phyloP scores from a whole-genome alignment of 1,284 basidiomycete species.

The Rhizoctonia solani region DNA sequence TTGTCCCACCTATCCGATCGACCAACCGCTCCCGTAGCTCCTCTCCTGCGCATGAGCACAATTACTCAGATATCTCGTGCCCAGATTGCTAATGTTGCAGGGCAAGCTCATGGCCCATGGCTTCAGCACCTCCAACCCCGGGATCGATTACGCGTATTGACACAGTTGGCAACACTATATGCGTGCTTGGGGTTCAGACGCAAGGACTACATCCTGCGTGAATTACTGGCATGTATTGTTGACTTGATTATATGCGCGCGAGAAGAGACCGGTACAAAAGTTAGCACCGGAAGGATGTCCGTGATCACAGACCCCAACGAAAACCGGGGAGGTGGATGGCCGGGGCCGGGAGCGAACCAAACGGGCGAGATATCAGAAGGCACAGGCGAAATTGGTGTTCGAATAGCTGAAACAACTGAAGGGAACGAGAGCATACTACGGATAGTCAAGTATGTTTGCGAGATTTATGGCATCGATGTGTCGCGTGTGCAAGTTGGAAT shows the following conservation, averaged over 20 bases:
- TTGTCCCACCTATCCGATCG: slow-evolving; percentile 20
- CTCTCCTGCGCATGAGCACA: slow-evolving; percentile 59
- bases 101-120: slow-evolving; percentile 82
- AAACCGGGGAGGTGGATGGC: slow-evolving; percentile 1
- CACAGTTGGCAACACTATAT: slow-evolving; percentile 73
- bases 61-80: slow-evolving; percentile 71
- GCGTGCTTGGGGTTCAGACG: slow-evolving; percentile 77
- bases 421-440: slow-evolving; percentile 79
- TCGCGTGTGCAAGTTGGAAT: slow-evolving; percentile 55
- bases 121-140: slow-evolving; percentile 76
- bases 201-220: slow-evolving; percentile 85
- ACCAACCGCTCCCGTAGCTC: slow-evolving; percentile 50
- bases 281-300: slow-evolving; percentile 10
- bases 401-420: slow-evolving; percentile 69
- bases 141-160: slow-evolving; percentile 72
- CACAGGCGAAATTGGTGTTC: slow-evolving; percentile 64
- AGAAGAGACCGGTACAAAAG: slow-evolving; percentile 46
- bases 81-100: slow-evolving; percentile 64
- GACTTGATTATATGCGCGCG: slow-evolving; percentile 79
- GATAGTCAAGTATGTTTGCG: slow-evolving; percentile 73
- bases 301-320: not conserved
- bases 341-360: not conserved
- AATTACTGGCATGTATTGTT: slow-evolving; percentile 77
- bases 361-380: slow-evolving; percentile 39
- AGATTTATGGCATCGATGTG: slow-evolving; percentile 77